Evolutionary conservation across 2,329 filamentous ascomycete genomes (phyloP), one percentile per base, ranked within the genome.

Genomic region (Gaeumannomyces tritici): DNA sequence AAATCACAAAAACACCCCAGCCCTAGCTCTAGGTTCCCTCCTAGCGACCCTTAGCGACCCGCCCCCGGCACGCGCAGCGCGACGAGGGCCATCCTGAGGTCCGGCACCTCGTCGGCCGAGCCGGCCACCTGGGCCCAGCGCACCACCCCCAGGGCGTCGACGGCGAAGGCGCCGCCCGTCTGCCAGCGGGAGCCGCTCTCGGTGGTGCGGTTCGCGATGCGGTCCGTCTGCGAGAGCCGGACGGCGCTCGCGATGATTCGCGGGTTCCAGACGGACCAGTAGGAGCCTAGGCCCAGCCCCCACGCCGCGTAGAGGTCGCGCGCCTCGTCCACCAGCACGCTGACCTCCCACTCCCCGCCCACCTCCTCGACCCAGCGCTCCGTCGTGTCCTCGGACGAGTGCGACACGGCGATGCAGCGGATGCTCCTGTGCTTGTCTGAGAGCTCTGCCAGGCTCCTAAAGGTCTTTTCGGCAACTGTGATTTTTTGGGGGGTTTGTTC

Each of bases 151-250:
- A 76, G 70, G 7, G 68, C 69, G 69, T 86, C 83, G 31, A 88
- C 73, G 2, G 82, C 86, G 73, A 86, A 91, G 31, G 82, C 83
- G 31, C 88, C 88, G 57, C 81, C 78, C 29, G 76, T 87, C 79
- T 91, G 88, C 88, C 88, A 91, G 61, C 86, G 74, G 66, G 75
- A 84, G 54, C 88, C 88, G 69, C 83, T 88, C 72, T 88, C 84
- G 2, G 84, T 86, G 3, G 83, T 79, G 28, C 83, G 74, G 70
- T 87, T 87, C 80, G 83, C 87, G 66, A 90, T 88, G 18, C 84
- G 81, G 70, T 90, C 86, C 59, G 82, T 75, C 65, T 78, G 81
- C 15, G 82, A 84, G 29, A 90, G 74, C 62, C 75, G 80, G 64
- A 83, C 83, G 2, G 82, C 80, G n/a, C 76, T 78, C 68, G 79